Evolutionary conservation across 345 rosid species (phyloP).

Genomic region (Euphorbia peplus): DNA sequence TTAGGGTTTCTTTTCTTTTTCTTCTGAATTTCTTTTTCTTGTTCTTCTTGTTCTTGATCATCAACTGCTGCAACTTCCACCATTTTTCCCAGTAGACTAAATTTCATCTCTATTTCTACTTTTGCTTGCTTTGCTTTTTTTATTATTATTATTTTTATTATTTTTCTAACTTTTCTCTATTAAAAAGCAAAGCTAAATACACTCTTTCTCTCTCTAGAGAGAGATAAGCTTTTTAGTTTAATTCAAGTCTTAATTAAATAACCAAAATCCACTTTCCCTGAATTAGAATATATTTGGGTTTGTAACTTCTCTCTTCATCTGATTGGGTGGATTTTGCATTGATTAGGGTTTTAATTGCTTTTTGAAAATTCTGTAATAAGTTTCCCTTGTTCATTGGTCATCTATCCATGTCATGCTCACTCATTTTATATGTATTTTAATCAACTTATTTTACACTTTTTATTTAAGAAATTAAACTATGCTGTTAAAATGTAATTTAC

Average conservation of each 20-base stretch:
- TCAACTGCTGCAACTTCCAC: conserved; percentile 11
- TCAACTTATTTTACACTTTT: too few species aligned
- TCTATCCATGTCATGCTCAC: neutral
- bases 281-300: conserved; percentile 14
- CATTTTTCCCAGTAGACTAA: conserved; percentile 10
- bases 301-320: neutral
- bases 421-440: neutral
- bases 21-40: conserved; percentile 7
- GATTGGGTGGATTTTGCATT: neutral
- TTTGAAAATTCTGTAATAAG: neutral
- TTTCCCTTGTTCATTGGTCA: conserved; percentile 11
- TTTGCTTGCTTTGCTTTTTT: neutral
- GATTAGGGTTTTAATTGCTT: neutral
- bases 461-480: too few species aligned
- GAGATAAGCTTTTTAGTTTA: too few species aligned
- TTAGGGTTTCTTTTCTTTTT: conserved; percentile 16
- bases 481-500: too few species aligned
- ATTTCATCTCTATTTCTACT: conserved; percentile 3
- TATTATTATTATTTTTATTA: neutral
- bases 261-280: too few species aligned
- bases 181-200: conserved; percentile 11
- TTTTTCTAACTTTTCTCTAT: neutral
- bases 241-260: too few species aligned
- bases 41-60: conserved; percentile 9
- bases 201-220: neutral